phyloP scores from a whole-genome alignment of 2,329 filamentous ascomycete species.

The Falciphora oryzae region DNA sequence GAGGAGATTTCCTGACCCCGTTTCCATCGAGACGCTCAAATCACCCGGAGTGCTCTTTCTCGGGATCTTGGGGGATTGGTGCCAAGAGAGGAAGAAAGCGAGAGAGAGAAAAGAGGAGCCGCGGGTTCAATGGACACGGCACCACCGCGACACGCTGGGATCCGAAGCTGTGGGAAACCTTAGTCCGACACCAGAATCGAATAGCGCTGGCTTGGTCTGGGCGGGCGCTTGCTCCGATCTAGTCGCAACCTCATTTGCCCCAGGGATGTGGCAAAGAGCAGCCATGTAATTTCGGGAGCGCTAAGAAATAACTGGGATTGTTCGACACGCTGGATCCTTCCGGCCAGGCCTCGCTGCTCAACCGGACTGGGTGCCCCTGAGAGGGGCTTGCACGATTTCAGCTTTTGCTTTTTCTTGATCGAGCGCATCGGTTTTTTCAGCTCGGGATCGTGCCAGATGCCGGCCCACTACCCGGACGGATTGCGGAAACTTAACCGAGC shows the following conservation, averaged over 20 bases:
- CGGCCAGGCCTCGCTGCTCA: neutral
- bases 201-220: neutral
- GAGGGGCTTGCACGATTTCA: neutral
- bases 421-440: neutral
- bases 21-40: neutral
- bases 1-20: neutral
- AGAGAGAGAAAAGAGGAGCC: neutral
- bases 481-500: neutral
- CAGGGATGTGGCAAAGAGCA: neutral
- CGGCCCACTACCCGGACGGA: neutral
- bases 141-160: neutral
- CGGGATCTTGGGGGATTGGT: neutral
- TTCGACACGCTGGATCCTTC: neutral
- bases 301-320: neutral
- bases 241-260: neutral
- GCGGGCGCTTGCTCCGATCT: neutral
- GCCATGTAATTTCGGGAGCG: neutral
- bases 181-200: neutral
- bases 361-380: neutral
- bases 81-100: neutral
- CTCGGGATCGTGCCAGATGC: no score
- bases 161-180: neutral
- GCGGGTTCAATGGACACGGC: no score
- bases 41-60: neutral
- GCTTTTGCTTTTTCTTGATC: neutral